Percentiles rank a stretch among this genome's conserved stretches.
phyloP scores from a whole-genome alignment of 2,329 filamentous ascomycete species.

The Botryotinia globosa region DNA sequence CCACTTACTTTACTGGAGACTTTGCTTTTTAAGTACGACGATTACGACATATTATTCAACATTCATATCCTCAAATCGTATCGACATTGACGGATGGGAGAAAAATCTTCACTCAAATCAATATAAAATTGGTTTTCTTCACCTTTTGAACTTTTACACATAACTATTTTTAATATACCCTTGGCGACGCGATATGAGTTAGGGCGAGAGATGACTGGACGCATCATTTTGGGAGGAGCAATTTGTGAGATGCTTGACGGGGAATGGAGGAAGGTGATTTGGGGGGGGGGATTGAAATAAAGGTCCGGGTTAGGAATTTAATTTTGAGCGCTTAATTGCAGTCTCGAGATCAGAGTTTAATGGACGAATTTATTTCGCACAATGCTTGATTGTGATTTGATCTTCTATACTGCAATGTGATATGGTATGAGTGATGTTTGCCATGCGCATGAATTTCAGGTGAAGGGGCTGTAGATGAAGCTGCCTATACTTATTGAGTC shows the following conservation, averaged over 20 bases:
- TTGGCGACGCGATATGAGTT: neutral
- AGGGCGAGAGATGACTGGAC: neutral
- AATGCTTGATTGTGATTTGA: neutral
- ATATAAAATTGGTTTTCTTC: conserved; percentile 1
- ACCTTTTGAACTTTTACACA: neutral
- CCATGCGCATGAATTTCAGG: neutral
- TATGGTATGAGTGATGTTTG: neutral
- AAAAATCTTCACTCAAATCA: conserved; percentile 10
- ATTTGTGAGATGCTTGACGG: neutral
- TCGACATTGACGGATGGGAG: neutral
- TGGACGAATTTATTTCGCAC: neutral
- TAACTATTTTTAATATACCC: conserved; percentile 11
- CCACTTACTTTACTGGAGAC: conserved; percentile 16
- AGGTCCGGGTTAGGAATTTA: neutral
- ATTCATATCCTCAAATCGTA: conserved; percentile 9
- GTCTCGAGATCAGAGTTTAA: conserved; percentile 4
- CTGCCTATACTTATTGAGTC: neutral
- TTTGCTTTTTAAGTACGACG: conserved; percentile 3
- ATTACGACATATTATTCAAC: conserved; percentile 12
- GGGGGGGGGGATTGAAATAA: neutral
- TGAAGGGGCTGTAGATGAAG: neutral
- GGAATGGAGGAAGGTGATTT: neutral
- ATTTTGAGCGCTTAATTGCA: conserved; percentile 17
- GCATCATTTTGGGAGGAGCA: conserved; percentile 1
- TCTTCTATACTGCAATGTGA: neutral